These are phyloP conservation scores for Blastobotrys buckinghamii DNA, from an alignment of 1,139 yeast genomes.

Conservation along the genomic window DNA sequence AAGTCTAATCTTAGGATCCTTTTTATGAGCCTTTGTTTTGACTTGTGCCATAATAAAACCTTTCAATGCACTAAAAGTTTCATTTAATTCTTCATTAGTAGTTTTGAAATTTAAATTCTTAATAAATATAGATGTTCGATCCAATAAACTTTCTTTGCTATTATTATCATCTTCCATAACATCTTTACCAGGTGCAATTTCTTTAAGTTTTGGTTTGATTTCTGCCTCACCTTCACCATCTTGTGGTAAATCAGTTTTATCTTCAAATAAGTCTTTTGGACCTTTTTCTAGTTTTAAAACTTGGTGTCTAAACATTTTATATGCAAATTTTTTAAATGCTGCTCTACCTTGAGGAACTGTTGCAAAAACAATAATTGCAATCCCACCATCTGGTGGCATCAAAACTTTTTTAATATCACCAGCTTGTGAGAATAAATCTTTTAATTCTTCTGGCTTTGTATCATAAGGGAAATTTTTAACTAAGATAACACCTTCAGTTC, in stretches of 20 bases:
- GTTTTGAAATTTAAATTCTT: constrained; percentile 90
- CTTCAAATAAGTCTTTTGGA: constrained; percentile 67
- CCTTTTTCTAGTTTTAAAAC: constrained; percentile 91
- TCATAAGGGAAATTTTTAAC: constrained; percentile 90
- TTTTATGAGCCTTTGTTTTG: constrained; percentile 85
- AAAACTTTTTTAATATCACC: constrained; percentile 77
- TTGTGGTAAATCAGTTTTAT: constrained; percentile 21
- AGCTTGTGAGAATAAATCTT: constrained; percentile 70
- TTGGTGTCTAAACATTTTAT: constrained; percentile 78
- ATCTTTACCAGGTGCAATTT: constrained; percentile 28
- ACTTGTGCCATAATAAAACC: constrained; percentile 78
- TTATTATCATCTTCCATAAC: constrained; percentile 29
- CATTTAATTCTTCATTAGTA: constrained; percentile 49
- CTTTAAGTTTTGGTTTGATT: constrained; percentile 30
- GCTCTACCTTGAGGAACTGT: constrained; percentile 80
- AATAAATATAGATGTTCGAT: constrained; percentile 79
- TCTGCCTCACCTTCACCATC: constrained; percentile 36
- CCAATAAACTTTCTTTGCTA: constrained; percentile 34
- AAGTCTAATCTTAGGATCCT: constrained; percentile 52
- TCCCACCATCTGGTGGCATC: constrained; percentile 97
- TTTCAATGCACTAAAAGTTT: constrained; percentile 58
- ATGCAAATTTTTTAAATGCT: constrained; percentile 84
- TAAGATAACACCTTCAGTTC: constrained; percentile 75
- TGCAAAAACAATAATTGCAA: constrained; percentile 89
- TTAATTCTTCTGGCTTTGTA: constrained; percentile 70